Evolutionary conservation across 148 eudicot species (phyloP).

Genomic region (Talinum fruticosum): DNA sequence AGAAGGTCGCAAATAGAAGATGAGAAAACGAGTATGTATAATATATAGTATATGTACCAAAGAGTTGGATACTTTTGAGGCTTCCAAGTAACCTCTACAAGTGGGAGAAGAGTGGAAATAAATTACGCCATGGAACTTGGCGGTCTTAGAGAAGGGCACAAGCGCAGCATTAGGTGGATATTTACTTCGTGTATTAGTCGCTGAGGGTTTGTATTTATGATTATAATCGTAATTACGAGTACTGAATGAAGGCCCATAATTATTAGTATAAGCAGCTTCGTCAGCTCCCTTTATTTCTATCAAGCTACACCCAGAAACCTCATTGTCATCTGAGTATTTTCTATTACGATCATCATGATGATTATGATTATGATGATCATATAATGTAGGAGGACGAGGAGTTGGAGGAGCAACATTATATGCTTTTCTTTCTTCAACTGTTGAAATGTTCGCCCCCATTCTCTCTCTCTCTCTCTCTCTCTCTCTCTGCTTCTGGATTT

Average conservation of each 20-base stretch:
- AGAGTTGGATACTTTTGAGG: constrained; percentile 48
- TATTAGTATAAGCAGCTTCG: too few species aligned
- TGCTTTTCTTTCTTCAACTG: not conserved
- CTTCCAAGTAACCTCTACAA: constrained; percentile 50
- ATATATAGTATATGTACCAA: constrained; percentile 35
- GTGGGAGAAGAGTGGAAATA: constrained; percentile 34
- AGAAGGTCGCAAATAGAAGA: not conserved
- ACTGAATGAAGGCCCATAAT: not conserved
- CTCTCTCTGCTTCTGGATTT: not conserved
- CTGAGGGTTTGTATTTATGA: too few species aligned
- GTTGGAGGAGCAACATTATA: not conserved
- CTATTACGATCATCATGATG: not conserved
- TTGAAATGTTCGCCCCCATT: not conserved
- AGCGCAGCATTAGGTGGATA: not conserved
- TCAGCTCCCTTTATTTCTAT: not conserved
- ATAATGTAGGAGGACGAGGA: not conserved
- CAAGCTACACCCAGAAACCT: not conserved
- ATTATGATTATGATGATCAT: not conserved
- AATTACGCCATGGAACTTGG: not conserved
- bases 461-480: too few species aligned
- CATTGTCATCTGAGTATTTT: not conserved
- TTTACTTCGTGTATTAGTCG: not conserved
- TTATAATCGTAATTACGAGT: not conserved
- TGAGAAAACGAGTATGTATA: not conserved
- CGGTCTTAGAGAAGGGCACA: not conserved